Percentiles rank a stretch among this genome's conserved stretches.
These are phyloP conservation scores for Penicillium sp. DNA, from an alignment of 2,329 filamentous ascomycete genomes.

Conservation along the genomic window DNA sequence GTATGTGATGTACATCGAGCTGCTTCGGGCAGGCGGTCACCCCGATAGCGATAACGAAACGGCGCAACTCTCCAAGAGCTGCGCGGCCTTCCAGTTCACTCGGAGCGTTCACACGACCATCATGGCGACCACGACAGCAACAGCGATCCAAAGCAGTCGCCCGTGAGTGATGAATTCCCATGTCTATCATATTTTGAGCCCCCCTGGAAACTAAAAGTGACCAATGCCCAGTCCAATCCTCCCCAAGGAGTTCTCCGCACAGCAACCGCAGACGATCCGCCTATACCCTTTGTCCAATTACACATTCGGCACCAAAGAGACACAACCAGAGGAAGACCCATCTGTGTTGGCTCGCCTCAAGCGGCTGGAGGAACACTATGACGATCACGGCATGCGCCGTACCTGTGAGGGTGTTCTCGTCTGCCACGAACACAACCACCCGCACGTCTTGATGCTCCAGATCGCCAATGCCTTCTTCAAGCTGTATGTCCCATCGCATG, in stretches of 20 bases:
- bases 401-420: constrained; percentile 96
- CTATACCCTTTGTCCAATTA: constrained; percentile 97
- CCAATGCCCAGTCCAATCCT: constrained; percentile 60
- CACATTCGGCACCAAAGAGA: constrained; percentile 98
- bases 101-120: neutral
- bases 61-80: constrained; percentile 5
- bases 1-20: neutral
- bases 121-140: constrained; percentile 83
- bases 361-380: constrained; percentile 93
- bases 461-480: constrained; percentile 99
- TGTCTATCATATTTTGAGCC: neutral
- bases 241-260: constrained; percentile 79
- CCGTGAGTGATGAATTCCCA: constrained; percentile 47
- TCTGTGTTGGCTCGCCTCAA: constrained; percentile 90
- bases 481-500: constrained; percentile 52
- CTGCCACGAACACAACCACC: constrained; percentile 98
- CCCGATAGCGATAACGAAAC: constrained; percentile 15
- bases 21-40: constrained; percentile 5
- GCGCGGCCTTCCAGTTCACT: constrained; percentile 1
- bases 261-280: constrained; percentile 84
- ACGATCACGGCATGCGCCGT: constrained; percentile 87
- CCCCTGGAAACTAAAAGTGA: constrained; percentile 10
- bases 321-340: constrained; percentile 94
- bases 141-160: constrained; percentile 71
- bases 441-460: constrained; percentile 97